Evolutionary conservation across 2,329 filamentous ascomycete genomes (phyloP), one percentile per base, ranked within the genome.

Genomic region (Endoconidiophora laricicola): DNA sequence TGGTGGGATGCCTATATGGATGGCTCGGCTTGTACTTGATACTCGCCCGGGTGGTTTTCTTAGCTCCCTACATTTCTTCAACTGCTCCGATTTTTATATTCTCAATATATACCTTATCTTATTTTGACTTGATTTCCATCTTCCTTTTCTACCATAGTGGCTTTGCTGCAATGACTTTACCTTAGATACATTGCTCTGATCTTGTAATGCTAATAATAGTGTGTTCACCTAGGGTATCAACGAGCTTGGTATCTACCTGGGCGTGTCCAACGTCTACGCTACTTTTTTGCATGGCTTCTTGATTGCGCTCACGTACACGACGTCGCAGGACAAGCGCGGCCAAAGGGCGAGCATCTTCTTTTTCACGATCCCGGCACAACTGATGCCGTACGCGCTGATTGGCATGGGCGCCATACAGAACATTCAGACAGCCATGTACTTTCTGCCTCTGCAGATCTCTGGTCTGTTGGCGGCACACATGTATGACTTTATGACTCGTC

Each of bases 401-500:
- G 63, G 79, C 14, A 67, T 86, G 58, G 82, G 81, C 9, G 71
- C 96, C 48, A 76, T 83, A 60, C 60, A 58, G 0, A 70, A 66
- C 4, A 80, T 81, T 9, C 70, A 71, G 36, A 57, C 63, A 2
- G 66, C 65, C 16, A 73, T 83, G 9, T 60, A 83, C 50, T 59
- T 79, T 3, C 72, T 83, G 7, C 60, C 83, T 52, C 59, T 79
- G 4, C 79, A 93, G 60, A 63, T 78, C 3, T 84, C 77, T 3
- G 47, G 43, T 6, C 26, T 53, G n/a, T 23, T 53, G 22, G 85
- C 88, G 10, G 88, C 88, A 3, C 91, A 98, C 62, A 60, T 91
- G 18, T 94, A 86, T 65, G 85, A 96, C 62, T 98, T 96, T 60
- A 64, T 95, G 46, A 86, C 84, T 2, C 76, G 85, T 45, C 73